Evolutionary conservation across 164 flowering plant species (phyloP), one percentile per base, ranked within the genome.

Genomic region (Umbilicus rupestris): DNA sequence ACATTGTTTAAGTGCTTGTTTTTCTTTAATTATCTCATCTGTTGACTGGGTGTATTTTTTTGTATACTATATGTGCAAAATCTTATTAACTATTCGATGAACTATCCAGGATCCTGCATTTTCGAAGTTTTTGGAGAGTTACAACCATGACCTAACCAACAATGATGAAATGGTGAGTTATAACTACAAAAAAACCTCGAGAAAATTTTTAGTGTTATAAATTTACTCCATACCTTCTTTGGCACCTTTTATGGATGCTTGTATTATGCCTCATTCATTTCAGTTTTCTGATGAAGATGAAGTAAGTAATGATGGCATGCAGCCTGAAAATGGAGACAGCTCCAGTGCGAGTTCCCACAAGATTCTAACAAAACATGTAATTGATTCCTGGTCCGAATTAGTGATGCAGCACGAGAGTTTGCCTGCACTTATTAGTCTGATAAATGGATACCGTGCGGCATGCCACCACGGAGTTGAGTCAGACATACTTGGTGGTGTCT

Each of bases 401-500:
- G 78, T 78, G 63, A 77, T 39, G 30, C 82, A 84, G 70, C 75
- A 85, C 66, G 72, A 82, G 37, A 80, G 63, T 65, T 41, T 81
- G 50, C 66, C 86, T 74, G 85, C 83, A 29, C 74, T 88, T 55
- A 78, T 76, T 71, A 74, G 78, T 70, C 81, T 94, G 30, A 65
- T 94, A 42, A 94, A 94, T 84, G 93, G 78, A 31, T 89, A 83
- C 69, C 81, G 90, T 4, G 79, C 82, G 63, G 94, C 89, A 24
- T 94, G 96, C 71, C 93, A 77, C 71, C 84, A 78, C 75, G 94
- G 93, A 69, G 62, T 72, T 42, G 80, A 78, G 64, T 72, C 83
- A 67, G 50, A 69, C 58, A 78, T 49, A 45, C 15, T 41, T 59
- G 80, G 67, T 49, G 74, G 71, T 46, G 71, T 16, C 28, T 57